These are phyloP conservation scores for Tricholoma bakamatsutake DNA, from an alignment of 768 basidiomycete genomes.

Conservation along the genomic window DNA sequence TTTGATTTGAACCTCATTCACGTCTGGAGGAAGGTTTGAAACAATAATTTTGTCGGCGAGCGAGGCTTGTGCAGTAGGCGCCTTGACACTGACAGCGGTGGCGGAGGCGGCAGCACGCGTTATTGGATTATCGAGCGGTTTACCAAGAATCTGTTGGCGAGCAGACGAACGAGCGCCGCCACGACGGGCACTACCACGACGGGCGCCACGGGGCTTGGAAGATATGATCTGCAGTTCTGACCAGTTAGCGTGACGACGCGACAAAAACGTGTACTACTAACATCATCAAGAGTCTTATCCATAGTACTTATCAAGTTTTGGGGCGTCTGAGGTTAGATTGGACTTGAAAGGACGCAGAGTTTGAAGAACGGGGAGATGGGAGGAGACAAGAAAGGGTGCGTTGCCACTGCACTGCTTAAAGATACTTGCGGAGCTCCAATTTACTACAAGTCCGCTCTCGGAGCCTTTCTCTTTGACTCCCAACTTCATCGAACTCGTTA, in stretches of 20 bases:
- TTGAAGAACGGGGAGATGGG: conserved; percentile 21
- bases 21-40: conserved; percentile 87
- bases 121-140: conserved; percentile 37
- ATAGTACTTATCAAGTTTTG: conserved; percentile 31
- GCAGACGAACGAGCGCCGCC: conserved; percentile 23
- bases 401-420: conserved; percentile 16
- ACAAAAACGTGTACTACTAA: conserved; percentile 29
- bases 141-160: conserved; percentile 60
- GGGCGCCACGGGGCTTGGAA: conserved; percentile 45
- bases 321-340: conserved; percentile 9
- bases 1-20: conserved; percentile 91
- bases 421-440: conserved; percentile 37
- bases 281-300: conserved; percentile 85
- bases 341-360: conserved; percentile 14
- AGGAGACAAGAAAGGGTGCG: conserved; percentile 23
- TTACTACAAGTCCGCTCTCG: conserved; percentile 21
- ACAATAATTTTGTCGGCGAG: conserved; percentile 90
- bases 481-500: conserved; percentile 5
- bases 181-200: conserved; percentile 33
- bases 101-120: conserved; percentile 40
- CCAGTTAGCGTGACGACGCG: conserved; percentile 19
- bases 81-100: conserved; percentile 36
- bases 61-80: conserved; percentile 35
- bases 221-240: conserved; percentile 54
- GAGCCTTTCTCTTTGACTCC: conserved; percentile 10